Conservation (phyloP, 495 filamentous ascomycete species). For the Penicillium arizonense region DNA sequence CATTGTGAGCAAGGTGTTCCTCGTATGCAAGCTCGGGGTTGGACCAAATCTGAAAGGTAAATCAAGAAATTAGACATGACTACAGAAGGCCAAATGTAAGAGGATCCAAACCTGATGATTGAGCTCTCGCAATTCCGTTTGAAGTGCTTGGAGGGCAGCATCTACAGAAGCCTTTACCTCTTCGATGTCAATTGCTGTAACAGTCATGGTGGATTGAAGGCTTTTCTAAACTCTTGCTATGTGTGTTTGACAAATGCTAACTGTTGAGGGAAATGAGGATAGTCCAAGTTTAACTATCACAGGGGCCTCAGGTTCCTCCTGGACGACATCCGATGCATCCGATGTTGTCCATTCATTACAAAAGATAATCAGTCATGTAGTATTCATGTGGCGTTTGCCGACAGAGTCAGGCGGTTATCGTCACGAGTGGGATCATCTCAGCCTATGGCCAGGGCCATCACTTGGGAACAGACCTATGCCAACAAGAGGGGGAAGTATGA, state of each 20-base stretch:
- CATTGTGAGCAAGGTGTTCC: slow-evolving; percentile 57
- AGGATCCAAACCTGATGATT: slow-evolving; percentile 20
- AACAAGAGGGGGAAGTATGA: not conserved
- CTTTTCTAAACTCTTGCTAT: too few species aligned
- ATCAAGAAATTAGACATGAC: not conserved
- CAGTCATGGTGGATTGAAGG: slow-evolving; percentile 14
- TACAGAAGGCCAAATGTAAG: not conserved
- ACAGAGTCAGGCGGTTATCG: not conserved
- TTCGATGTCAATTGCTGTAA: slow-evolving; percentile 14
- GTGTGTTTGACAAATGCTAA: too few species aligned
- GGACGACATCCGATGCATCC: too few species aligned
- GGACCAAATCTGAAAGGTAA: slow-evolving; percentile 50
- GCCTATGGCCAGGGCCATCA: too few species aligned
- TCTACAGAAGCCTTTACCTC: slow-evolving; percentile 31
- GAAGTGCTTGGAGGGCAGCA: slow-evolving; percentile 18
- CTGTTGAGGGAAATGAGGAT: too few species aligned
- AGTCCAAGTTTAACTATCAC: too few species aligned
- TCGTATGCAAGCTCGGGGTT: slow-evolving; percentile 59
- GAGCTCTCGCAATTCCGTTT: slow-evolving; percentile 28
- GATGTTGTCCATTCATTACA: too few species aligned
- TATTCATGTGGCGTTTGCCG: slow-evolving; percentile 1
- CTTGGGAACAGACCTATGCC: too few species aligned
- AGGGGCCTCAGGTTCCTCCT: too few species aligned
- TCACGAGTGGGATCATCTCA: not conserved
- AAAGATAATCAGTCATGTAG: not conserved